These are phyloP conservation scores for Tricholoma hemisulphureum DNA, from an alignment of 768 basidiomycete species.

Conservation along the genomic window DNA sequence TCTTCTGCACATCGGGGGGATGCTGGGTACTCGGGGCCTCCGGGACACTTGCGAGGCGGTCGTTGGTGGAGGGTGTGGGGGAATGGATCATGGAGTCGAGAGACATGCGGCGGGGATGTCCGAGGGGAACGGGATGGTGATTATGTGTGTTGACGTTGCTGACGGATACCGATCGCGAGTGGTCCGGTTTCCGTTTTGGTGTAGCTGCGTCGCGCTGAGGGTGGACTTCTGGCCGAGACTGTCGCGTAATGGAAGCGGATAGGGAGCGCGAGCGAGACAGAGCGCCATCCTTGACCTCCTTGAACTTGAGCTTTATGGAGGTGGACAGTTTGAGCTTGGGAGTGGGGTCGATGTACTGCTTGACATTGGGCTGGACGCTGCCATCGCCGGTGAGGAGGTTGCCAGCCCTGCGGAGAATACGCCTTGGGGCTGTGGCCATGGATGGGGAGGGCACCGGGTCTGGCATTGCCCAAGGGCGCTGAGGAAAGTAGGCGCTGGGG, in stretches of 20 bases:
- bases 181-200: conserved; percentile 8
- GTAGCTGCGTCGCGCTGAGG: neutral
- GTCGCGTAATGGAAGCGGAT: too few species aligned
- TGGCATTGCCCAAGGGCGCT: neutral
- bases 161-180: conserved; percentile 15
- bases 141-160: neutral
- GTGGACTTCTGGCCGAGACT: neutral
- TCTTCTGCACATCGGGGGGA: neutral
- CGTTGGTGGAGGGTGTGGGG: neutral
- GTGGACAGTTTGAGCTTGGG: conserved; percentile 22
- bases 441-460: neutral
- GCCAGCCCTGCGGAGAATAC: conserved; percentile 37
- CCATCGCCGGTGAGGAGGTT: conserved; percentile 33
- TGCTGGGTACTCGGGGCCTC: neutral
- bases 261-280: conserved; percentile 26
- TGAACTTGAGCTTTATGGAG: conserved; percentile 37
- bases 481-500: neutral
- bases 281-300: conserved; percentile 30
- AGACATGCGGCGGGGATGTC: neutral
- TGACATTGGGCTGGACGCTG: conserved; percentile 18
- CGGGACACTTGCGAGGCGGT: neutral
- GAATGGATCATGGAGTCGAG: neutral
- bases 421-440: conserved; percentile 8
- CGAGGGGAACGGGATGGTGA: neutral
- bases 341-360: conserved; percentile 18